phyloP scores from a whole-genome alignment of 2,329 filamentous ascomycete species.

The Monilinia laxa region DNA sequence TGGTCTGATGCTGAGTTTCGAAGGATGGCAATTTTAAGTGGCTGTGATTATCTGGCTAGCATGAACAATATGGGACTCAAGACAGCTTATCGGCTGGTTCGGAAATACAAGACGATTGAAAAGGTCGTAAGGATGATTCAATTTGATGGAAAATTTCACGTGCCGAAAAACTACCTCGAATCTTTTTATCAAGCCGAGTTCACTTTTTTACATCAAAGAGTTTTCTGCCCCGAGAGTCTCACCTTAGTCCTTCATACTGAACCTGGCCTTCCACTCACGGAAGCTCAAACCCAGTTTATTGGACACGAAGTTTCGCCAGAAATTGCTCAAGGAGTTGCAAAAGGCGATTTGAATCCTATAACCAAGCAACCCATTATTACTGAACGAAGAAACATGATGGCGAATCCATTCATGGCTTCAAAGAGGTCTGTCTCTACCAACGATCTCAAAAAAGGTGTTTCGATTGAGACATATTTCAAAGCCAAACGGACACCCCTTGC shows the following conservation, averaged over 20 bases:
- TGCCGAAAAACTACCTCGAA: conserved; percentile 79
- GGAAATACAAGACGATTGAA: conserved; percentile 86
- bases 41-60: conserved; percentile 90
- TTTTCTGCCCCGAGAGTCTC: conserved; percentile 76
- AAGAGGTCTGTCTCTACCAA: conserved; percentile 41
- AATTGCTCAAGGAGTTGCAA: conserved; percentile 71
- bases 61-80: conserved; percentile 87
- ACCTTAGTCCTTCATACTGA: conserved; percentile 74
- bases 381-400: conserved; percentile 32
- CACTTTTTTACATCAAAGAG: conserved; percentile 92
- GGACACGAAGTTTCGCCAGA: conserved; percentile 69
- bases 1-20: conserved; percentile 93
- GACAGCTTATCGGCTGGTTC: conserved; percentile 85
- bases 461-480: conserved; percentile 66
- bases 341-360: conserved; percentile 83
- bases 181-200: conserved; percentile 83
- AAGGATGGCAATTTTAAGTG: conserved; percentile 93
- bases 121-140: conserved; percentile 78
- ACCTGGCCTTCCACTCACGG: conserved; percentile 60
- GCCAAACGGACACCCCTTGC: conserved; percentile 61
- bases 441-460: conserved; percentile 57
- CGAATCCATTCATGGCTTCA: conserved; percentile 28
- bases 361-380: conserved; percentile 63
- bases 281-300: conserved; percentile 76
- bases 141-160: conserved; percentile 80